phyloP scores from a whole-genome alignment of 1,284 basidiomycete genomes.

The Naganishia albida region DNA sequence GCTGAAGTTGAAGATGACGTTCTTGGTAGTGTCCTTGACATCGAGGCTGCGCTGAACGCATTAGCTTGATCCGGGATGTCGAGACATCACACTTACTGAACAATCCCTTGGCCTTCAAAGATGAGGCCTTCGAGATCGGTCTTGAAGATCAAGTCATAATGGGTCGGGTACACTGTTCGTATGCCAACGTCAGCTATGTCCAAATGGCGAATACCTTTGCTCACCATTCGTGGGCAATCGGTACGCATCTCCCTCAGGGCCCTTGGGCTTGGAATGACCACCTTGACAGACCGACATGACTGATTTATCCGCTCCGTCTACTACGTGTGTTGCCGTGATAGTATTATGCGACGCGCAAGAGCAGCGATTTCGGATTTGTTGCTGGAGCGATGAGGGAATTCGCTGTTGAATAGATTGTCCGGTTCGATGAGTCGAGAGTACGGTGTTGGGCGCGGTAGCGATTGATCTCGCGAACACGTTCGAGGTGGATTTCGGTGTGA shows the following conservation, averaged over 20 bases:
- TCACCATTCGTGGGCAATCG: slow-evolving; percentile 32
- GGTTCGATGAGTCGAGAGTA: not conserved
- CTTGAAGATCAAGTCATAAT: slow-evolving; percentile 79
- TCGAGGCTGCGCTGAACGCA: slow-evolving; percentile 61
- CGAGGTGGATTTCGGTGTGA: not conserved
- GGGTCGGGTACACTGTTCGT: slow-evolving; percentile 61
- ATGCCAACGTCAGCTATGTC: not conserved
- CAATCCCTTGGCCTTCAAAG: slow-evolving; percentile 77
- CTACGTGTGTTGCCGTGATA: slow-evolving; percentile 5
- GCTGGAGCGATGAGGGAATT: slow-evolving; percentile 13
- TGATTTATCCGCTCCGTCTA: slow-evolving; percentile 32
- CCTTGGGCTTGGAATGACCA: slow-evolving; percentile 15
- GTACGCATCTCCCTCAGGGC: slow-evolving; percentile 28
- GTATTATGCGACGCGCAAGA: slow-evolving; percentile 28
- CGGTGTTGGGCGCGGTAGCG: slow-evolving; percentile 1
- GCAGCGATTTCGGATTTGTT: slow-evolving; percentile 24
- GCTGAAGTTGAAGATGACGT: slow-evolving; percentile 71
- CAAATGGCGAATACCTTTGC: not conserved
- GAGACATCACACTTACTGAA: slow-evolving; percentile 58
- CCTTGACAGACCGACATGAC: slow-evolving; percentile 27
- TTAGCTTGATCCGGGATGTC: not conserved
- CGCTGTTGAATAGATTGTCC: not conserved
- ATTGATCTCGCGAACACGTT: slow-evolving; percentile 8
- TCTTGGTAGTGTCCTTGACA: slow-evolving; percentile 64
- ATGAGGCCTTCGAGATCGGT: slow-evolving; percentile 74